Conservation (phyloP, 2,329 filamentous ascomycete species). For the Colletotrichum gigasporum region DNA sequence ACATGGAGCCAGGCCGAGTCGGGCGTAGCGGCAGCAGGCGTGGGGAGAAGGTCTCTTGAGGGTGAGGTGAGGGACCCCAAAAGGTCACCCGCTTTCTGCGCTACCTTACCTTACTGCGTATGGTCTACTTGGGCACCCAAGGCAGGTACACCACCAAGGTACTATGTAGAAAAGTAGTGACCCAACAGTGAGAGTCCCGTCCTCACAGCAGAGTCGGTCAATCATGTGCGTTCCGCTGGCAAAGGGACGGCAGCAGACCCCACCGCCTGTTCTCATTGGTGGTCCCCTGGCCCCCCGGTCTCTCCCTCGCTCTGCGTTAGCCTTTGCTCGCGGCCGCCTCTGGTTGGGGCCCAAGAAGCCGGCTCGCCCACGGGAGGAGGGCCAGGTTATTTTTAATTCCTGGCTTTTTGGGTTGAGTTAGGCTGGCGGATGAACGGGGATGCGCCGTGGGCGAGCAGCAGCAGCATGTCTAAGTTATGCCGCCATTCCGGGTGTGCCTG, state of each 20-base stretch:
- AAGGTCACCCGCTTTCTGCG: neutral
- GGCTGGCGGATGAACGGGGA: constrained; percentile 6
- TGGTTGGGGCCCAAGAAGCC: constrained; percentile 31
- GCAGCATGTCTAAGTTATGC: neutral
- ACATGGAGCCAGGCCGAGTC: neutral
- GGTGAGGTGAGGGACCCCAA: constrained; percentile 1
- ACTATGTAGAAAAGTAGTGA: too few species aligned
- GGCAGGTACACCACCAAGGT: too few species aligned
- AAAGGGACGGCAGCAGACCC: too few species aligned
- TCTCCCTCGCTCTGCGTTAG: constrained; percentile 10
- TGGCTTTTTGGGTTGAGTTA: constrained; percentile 6
- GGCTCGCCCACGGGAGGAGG: constrained; percentile 27
- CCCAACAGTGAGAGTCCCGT: too few species aligned
- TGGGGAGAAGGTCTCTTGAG: constrained; percentile 1
- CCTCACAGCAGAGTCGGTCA: constrained; percentile 1
- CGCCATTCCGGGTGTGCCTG: constrained; percentile 6
- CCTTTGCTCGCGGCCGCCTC: constrained; percentile 14
- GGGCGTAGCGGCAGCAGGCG: neutral
- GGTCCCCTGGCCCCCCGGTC: constrained; percentile 6
- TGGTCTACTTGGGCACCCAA: too few species aligned
- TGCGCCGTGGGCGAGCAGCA: neutral
- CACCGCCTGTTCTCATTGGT: neutral
- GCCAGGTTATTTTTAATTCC: constrained; percentile 27
- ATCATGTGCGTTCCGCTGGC: neutral
- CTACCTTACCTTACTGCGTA: neutral